These are phyloP conservation scores for Umbelopsis ramanniana DNA, from an alignment of 192 early-diverging fungal species.

Conservation along the genomic window DNA sequence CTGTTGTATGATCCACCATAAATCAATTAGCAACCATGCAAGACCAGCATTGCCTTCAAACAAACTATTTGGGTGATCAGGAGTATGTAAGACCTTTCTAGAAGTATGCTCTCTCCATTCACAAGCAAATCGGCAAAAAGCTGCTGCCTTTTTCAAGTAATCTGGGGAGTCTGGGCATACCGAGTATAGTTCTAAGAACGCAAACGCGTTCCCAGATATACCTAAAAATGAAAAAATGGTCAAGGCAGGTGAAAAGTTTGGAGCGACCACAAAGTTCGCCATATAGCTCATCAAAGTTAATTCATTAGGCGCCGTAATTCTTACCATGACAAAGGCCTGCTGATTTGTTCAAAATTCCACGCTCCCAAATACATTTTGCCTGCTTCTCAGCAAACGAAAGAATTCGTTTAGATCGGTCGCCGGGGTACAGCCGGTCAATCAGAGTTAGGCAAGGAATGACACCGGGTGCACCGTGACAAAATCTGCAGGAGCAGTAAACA, in stretches of 20 bases:
- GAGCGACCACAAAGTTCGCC: too few species aligned
- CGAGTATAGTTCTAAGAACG: constrained; percentile 1
- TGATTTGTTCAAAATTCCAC: background rate
- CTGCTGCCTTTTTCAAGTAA: constrained; percentile 1
- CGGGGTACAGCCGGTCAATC: background rate
- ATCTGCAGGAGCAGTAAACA: background rate
- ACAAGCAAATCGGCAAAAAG: constrained; percentile 14
- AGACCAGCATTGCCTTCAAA: constrained; percentile 13
- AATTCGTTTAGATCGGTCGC: background rate
- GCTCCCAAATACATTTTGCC: background rate
- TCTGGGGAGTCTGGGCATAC: background rate
- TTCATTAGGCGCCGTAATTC: background rate
- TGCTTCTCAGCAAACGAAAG: background rate
- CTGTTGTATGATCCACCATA: background rate
- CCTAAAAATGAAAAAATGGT: background rate
- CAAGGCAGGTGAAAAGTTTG: background rate
- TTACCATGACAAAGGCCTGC: constrained; percentile 15
- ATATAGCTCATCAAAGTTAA: background rate
- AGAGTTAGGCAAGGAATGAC: constrained; percentile 3
- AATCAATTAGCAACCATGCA: constrained; percentile 10
- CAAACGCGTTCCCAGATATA: constrained; percentile 6
- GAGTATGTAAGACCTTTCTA: background rate
- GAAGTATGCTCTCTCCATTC: constrained; percentile 12
- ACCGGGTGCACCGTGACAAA: constrained; percentile 9
- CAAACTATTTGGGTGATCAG: constrained; percentile 7